Base-by-base conservation (phyloP, 1,139 yeast genomes). In the Blastobotrys serpentis region DNA sequence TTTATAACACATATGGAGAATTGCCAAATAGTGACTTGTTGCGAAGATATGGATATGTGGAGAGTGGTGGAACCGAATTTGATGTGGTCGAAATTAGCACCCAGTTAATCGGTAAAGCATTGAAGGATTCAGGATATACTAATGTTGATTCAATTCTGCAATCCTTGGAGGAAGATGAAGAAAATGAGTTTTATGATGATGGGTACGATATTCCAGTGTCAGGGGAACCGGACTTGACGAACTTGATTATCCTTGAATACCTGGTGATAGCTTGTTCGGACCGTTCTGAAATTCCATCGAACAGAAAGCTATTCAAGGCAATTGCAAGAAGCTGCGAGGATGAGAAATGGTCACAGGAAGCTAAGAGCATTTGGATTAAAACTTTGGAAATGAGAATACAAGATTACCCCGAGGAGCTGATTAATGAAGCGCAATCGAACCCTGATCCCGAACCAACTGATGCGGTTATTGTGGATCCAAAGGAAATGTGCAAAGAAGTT, bases 41-140 rank as follows among this genome's bases (percentile, higher is more conserved):
- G 50, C 78, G 98, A 59, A 76, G 96, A 49, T 92, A 90, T 57
- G 98, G 98, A 0, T 92, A 87, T 60, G 94, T 87, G 18, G 97
- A 92, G 66, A 66, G 73, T 51, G 75, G 74, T 10, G 90, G 90
- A 0, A 86, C 96, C 0, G 78, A 77, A 46, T 80, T 73, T 62
- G 98, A 92, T 63, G 84, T 86, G 58, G 96, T 84, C 5, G 98
- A 92, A 64, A 61, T 92, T 23, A 47, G 53, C 6, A 59, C 56
- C 18, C 52, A 54, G 19, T 50, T 58, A 34, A 53, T 67, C 26
- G 58, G 52, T 10, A 52, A 53, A 13, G 53, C 58, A 3, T 47
- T 55, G 8, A 48, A 43, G 25, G 43, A 44, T 13, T 42, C 42
- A 5, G 44, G 45, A 6, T 37, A 49, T 44, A 46, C 56, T 10